phyloP scores from a whole-genome alignment of 345 rosid genomes.

The Gossypium arboreum region DNA sequence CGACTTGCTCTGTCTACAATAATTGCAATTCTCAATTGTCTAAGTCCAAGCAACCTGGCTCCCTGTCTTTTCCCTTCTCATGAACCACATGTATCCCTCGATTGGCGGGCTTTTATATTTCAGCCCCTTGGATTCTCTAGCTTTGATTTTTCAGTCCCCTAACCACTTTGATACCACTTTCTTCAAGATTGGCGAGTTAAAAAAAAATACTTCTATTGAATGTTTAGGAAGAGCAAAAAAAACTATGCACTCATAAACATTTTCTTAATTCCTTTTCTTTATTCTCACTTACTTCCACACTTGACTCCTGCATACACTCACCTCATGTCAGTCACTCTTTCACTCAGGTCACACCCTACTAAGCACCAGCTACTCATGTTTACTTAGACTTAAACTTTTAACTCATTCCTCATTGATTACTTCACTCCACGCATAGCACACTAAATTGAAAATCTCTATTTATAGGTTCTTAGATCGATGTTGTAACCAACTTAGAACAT shows the following conservation, averaged over 20 bases:
- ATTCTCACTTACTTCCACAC: not conserved
- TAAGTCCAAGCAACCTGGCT: not conserved
- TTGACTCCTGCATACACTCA: not conserved
- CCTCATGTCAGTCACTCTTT: not conserved
- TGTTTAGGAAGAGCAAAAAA: not conserved
- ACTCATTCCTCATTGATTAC: not conserved
- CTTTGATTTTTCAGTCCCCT: not conserved
- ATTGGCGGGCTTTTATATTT: not conserved
- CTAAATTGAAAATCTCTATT: not conserved
- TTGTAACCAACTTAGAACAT: not conserved
- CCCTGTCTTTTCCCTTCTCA: not conserved
- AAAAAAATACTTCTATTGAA: not conserved
- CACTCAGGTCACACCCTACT: not conserved
- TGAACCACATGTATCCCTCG: not conserved
- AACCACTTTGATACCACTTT: not conserved
- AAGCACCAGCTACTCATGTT: not conserved
- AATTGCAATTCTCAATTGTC: not conserved
- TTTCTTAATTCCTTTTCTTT: not conserved
- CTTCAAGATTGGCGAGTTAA: not conserved
- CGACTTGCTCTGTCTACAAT: not conserved
- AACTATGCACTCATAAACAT: not conserved
- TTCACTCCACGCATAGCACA: not conserved
- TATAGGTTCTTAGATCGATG: not conserved
- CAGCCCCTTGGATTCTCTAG: not conserved
- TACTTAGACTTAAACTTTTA: not conserved